These are phyloP conservation scores for Apiospora pterosperma DNA, from an alignment of 2,329 filamentous ascomycete species.

Conservation along the genomic window DNA sequence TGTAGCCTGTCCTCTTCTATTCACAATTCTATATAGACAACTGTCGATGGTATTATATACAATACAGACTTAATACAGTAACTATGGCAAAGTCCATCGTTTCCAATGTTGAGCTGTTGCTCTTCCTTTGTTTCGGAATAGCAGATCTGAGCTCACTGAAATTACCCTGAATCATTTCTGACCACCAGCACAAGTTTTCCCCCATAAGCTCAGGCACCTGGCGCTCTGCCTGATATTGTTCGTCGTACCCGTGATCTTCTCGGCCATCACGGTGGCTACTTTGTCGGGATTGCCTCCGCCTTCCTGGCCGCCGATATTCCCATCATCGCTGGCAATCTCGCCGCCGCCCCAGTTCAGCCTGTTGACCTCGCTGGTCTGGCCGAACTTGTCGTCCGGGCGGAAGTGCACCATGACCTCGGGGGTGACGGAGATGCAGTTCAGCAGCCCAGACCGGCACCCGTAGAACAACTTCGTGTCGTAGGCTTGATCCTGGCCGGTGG, in stretches of 20 bases:
- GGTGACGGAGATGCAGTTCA: conserved; percentile 32
- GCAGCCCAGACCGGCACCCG: conserved; percentile 23
- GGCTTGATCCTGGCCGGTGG: conserved; percentile 26
- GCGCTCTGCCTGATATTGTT: neutral
- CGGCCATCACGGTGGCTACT: neutral
- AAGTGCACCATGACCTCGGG: conserved; percentile 34
- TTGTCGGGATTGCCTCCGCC: neutral
- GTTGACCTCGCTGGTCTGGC: conserved; percentile 15
- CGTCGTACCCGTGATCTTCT: neutral
- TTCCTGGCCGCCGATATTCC: neutral
- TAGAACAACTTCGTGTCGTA: conserved; percentile 32
- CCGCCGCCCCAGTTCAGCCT: neutral
- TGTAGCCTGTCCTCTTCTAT: too few relatives aligned
- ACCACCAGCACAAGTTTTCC: neutral
- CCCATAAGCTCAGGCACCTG: neutral
- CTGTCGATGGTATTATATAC: too few relatives aligned
- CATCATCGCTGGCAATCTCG: neutral
- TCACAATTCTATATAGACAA: too few relatives aligned
- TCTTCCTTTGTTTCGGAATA: too few relatives aligned
- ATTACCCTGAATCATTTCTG: neutral
- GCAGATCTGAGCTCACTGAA: too few relatives aligned
- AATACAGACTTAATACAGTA: too few relatives aligned
- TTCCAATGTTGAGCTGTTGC: too few relatives aligned
- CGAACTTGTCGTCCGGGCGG: conserved; percentile 23
- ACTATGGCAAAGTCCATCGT: too few relatives aligned